phyloP scores from a whole-genome alignment of 2,329 filamentous ascomycete species.

The Volutella citrinella region DNA sequence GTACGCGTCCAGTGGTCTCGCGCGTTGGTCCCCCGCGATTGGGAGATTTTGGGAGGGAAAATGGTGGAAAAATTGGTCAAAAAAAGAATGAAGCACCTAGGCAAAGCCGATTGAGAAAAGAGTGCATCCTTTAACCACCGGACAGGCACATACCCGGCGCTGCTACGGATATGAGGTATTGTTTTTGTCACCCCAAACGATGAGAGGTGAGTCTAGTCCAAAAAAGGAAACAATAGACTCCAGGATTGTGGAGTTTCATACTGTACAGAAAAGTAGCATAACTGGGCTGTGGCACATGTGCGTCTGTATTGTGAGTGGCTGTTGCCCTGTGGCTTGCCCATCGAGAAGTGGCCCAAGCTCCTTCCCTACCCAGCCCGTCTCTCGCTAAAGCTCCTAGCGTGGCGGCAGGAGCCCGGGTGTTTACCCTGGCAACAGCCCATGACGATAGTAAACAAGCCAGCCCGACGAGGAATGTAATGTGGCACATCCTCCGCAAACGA shows the following conservation, averaged over 20 bases:
- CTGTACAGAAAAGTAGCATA: no score
- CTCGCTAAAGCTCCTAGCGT: conserved; percentile 9
- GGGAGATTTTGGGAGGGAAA: not conserved
- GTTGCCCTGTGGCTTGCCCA: no score
- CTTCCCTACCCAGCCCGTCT: conserved; percentile 17
- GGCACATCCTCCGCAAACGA: conserved; percentile 38
- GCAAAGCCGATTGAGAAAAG: conserved; percentile 4
- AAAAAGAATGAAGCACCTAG: conserved; percentile 1
- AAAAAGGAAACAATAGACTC: no score
- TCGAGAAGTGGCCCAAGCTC: conserved; percentile 19
- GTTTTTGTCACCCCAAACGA: not conserved
- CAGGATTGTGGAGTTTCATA: no score
- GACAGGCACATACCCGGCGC: not conserved
- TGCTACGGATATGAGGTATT: no score
- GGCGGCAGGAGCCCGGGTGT: conserved; percentile 14
- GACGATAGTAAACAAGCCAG: conserved; percentile 33
- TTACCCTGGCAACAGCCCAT: conserved; percentile 34
- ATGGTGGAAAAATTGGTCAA: not conserved
- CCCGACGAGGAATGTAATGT: conserved; percentile 27
- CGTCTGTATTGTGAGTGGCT: no score
- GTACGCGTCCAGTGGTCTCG: no score
- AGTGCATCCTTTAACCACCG: conserved; percentile 6
- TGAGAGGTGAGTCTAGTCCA: no score
- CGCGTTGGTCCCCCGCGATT: no score
- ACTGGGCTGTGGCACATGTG: not conserved